Evolutionary conservation across 495 filamentous ascomycete species (phyloP), one percentile per base, ranked within the genome.

Genomic region (Polyplosphaeria fusca): DNA sequence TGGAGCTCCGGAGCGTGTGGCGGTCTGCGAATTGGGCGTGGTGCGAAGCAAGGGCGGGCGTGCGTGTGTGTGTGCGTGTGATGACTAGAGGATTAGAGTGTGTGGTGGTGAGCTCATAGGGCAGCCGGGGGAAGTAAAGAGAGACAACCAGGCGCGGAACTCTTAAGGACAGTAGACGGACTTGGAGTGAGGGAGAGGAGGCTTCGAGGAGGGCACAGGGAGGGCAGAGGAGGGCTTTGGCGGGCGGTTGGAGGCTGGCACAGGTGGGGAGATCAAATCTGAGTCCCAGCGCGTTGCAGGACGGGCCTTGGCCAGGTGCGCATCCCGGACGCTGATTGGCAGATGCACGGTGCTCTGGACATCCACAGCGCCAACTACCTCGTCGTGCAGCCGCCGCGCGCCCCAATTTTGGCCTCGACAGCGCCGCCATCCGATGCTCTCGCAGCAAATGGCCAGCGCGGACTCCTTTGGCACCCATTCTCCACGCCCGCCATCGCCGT

Each of bases 141-240:
- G 48, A 37, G 60, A 58, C 55, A 27, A 39, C 25, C 52, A 28
- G 49, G 47, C 43, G 48, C 18, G 57, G 24, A 47, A 30, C 52
- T 49, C 53, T 66, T 65, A 62, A 61, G 55, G 63, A 59, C 45
- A 62, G 63, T 54, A 52, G 11, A 3, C 37, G 52, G 41, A 62
- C 39, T 40, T 32, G 43, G 52, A 40, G 47, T 9, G 59, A 43
- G 51, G 25, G 43, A 26, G 30, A 52, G 42, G 59, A 61, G 58
- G 44, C 26, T 32, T 51, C 44, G 50, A 51, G 49, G 42, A 47
- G 42, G 53, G 56, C 48, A 40, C 48, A 49, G 41, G 13, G 49
- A 47, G 51, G 58, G 35, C n/a, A 54, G 19, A 27, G 52, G 55
- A 42, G 52, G 52, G 59, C 44, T 52, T 25, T 49, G 52, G 59